Conservation (phyloP, 352 stramenopile species). For the Phytophthora sp. region DNA sequence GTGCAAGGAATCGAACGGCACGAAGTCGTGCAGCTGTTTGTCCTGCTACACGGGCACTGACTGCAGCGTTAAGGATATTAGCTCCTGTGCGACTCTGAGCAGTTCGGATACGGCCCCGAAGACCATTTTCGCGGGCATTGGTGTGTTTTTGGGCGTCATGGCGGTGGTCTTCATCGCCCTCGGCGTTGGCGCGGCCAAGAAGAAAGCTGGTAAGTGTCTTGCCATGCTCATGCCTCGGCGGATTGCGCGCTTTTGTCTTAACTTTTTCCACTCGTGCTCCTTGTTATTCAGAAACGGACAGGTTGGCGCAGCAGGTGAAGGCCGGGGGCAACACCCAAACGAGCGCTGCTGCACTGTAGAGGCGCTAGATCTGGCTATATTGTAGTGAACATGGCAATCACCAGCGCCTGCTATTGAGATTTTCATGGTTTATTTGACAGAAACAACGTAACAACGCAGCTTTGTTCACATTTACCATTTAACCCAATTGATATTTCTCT, state of each 20-base stretch:
- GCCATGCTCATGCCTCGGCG: not conserved
- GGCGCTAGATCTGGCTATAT: conserved; percentile 22
- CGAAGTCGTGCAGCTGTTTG: conserved; percentile 73
- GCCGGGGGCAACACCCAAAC: conserved; percentile 46
- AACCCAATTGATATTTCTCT: too few relatives aligned
- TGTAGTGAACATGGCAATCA: conserved; percentile 5
- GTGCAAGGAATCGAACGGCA: conserved; percentile 66
- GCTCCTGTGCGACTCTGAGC: conserved; percentile 63
- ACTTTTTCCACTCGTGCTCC: conserved; percentile 13
- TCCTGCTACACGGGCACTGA: conserved; percentile 80
- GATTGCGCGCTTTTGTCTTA: conserved; percentile 2
- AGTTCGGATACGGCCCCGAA: conserved; percentile 68
- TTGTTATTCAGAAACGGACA: conserved; percentile 59
- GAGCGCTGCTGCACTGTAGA: conserved; percentile 42
- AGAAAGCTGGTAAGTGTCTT: conserved; percentile 63
- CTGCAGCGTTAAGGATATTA: conserved; percentile 81
- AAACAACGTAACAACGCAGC: too few relatives aligned
- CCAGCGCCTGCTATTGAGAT: conserved; percentile 24
- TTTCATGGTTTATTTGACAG: conserved; percentile 28
- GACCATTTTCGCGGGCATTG: conserved; percentile 76
- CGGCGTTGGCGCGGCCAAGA: conserved; percentile 70
- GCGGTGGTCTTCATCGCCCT: conserved; percentile 77
- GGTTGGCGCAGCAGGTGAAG: conserved; percentile 67
- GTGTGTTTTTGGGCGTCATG: conserved; percentile 77
- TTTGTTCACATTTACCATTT: too few relatives aligned